Evolutionary conservation across 1,284 basidiomycete genomes (phyloP), one percentile per base, ranked within the genome.

Genomic region (Rugosomyces carneus): DNA sequence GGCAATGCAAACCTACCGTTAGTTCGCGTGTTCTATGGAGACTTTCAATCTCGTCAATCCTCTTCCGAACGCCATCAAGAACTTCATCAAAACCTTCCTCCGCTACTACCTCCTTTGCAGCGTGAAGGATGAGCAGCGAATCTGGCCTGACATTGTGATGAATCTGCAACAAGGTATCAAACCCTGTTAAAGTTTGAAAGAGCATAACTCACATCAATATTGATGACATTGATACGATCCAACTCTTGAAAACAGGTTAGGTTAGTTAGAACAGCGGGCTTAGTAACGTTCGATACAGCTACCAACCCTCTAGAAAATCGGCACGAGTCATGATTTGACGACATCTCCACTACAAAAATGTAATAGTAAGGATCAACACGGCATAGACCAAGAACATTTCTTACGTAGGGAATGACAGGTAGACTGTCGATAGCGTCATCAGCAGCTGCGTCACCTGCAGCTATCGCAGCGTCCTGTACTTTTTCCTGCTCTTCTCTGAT

Each of bases 251-350:
- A 29, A n/a, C 9, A 10, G 7, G 7, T 23, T 7, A 7, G 21
- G 21, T 47, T 46, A 43, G 32, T 56, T 24, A 52, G 48, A 37
- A 35, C 49, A 31, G 24, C 41, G 27, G 13, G 3, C 9, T 19
- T 24, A 15, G 34, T 43, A n/a, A 13, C 5, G 21, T 37, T 2
- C 10, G 2, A 37, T 10, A 19, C 13, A 29, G 21, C 16, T 13
- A 52, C 67, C 16, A 40, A 84, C 80, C 77, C 61, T 86, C 84
- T 50, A 92, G 65, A 59, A 88, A 92, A 63, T 91, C 89, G 2
- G 87, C 69, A 23, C 89, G 70, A 0, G 88, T 91, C 89, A 89
- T 91, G 42, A 92, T 81, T 59, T 85, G 78, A 29, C 80, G 68
- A 60, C 80, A 84, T 56, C 70, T 70, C 67, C 77, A 78, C 80